phyloP scores from a whole-genome alignment of 176 grass and related monocot genomes.

The Oryza brachyantha region DNA sequence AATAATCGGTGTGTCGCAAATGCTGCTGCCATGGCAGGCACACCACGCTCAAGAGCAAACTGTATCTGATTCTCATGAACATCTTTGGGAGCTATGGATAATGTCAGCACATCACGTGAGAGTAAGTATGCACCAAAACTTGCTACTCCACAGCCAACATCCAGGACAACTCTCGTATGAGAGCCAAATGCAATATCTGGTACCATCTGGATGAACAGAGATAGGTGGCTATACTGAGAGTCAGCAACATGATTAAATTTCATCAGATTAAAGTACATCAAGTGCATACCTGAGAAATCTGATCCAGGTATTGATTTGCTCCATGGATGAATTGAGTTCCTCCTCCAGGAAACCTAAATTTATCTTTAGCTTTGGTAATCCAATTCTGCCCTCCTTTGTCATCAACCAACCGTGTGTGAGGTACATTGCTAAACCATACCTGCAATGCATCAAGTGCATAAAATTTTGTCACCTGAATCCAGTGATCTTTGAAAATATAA shows the following conservation, averaged over 20 bases:
- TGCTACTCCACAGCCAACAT: constrained; percentile 86
- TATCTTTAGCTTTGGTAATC: constrained; percentile 83
- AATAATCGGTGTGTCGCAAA: constrained; percentile 75
- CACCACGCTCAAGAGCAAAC: constrained; percentile 94
- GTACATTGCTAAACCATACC: constrained; percentile 98
- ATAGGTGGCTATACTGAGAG: constrained; percentile 14
- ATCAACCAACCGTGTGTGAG: constrained; percentile 89
- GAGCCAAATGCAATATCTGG: constrained; percentile 86
- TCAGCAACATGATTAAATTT: background rate
- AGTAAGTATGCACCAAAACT: constrained; percentile 98
- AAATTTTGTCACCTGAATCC: constrained; percentile 1
- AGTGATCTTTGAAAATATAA: background rate
- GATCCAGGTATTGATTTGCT: constrained; percentile 77
- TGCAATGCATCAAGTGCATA: constrained; percentile 29
- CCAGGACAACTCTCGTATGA: constrained; percentile 80
- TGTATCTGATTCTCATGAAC: constrained; percentile 99
- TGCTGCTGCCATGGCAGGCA: constrained; percentile 75
- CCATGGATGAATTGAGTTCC: constrained; percentile 95
- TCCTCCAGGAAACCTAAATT: constrained; percentile 91
- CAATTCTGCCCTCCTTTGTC: constrained; percentile 99
- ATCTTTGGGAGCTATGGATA: constrained; percentile 96
- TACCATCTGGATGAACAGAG: constrained; percentile 69
- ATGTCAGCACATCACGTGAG: constrained; percentile 77
- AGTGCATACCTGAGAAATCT: constrained; percentile 71
- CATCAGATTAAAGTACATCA: background rate